phyloP scores from a whole-genome alignment of 768 basidiomycete species.

The Kockovaella imperatae region DNA sequence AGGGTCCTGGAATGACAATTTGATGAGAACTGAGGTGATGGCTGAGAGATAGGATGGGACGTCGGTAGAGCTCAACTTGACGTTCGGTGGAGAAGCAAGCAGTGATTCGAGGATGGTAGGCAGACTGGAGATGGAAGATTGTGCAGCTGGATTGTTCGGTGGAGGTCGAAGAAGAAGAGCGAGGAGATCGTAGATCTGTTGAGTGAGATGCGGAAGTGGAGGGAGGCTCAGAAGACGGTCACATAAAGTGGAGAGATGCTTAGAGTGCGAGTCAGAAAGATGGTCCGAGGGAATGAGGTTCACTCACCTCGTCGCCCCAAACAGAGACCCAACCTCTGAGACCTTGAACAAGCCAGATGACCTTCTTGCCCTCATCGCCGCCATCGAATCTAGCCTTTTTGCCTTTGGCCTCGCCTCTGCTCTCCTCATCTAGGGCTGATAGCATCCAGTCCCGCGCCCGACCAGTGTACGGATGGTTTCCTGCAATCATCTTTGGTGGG shows the following conservation, averaged over 20 bases:
- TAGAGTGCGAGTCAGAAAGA: neutral
- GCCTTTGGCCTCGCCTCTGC: constrained; percentile 55
- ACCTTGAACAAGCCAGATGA: constrained; percentile 51
- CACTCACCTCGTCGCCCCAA: constrained; percentile 58
- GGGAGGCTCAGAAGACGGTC: constrained; percentile 70
- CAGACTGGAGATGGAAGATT: constrained; percentile 34
- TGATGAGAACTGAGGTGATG: constrained; percentile 39
- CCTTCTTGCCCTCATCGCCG: constrained; percentile 57
- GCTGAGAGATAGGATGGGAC: constrained; percentile 41
- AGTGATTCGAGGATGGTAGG: constrained; percentile 43
- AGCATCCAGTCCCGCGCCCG: constrained; percentile 73
- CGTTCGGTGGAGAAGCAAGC: constrained; percentile 36
- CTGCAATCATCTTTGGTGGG: constrained; percentile 54
- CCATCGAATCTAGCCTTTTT: constrained; percentile 51
- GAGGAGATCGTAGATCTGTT: constrained; percentile 76
- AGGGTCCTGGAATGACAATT: constrained; percentile 39
- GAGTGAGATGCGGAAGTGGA: constrained; percentile 77
- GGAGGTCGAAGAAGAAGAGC: constrained; percentile 61
- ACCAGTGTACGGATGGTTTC: constrained; percentile 75
- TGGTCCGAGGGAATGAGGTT: neutral
- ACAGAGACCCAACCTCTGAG: constrained; percentile 55
- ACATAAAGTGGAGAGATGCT: constrained; percentile 68
- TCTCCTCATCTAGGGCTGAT: constrained; percentile 59
- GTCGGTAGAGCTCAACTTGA: constrained; percentile 26
- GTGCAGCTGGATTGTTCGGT: constrained; percentile 22